Conservation (phyloP, 176 grass and related monocot genomes). For the Pontederia paniculata region DNA sequence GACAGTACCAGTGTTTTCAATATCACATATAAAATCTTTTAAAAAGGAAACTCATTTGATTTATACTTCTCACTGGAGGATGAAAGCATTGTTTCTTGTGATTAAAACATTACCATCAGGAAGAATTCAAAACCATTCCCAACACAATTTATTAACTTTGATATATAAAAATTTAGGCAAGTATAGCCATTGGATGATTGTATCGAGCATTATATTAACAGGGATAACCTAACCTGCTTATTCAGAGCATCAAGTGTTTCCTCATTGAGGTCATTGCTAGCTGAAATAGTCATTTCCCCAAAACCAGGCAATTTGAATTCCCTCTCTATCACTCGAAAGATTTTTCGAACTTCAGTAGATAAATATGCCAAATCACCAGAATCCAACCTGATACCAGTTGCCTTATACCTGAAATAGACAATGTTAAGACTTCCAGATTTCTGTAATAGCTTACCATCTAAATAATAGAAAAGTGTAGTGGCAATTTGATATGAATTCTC, state of each 20-base stretch:
- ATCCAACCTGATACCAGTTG: slow-evolving; percentile 94
- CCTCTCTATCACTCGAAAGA: slow-evolving; percentile 55
- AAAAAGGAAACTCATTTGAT: too few relatives aligned
- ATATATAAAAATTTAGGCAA: too few relatives aligned
- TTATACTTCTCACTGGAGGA: too few relatives aligned
- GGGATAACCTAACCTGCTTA: slow-evolving; percentile 57
- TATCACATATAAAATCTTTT: too few relatives aligned
- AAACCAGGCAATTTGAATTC: slow-evolving; percentile 61
- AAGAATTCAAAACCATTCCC: too few relatives aligned
- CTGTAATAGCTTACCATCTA: background rate
- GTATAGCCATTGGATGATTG: too few relatives aligned
- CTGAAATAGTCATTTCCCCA: slow-evolving; percentile 72
- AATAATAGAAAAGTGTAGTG: too few relatives aligned
- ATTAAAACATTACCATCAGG: too few relatives aligned
- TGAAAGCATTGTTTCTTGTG: too few relatives aligned
- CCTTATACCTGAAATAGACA: slow-evolving; percentile 61
- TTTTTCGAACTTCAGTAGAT: slow-evolving; percentile 71
- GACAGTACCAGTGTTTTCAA: too few relatives aligned
- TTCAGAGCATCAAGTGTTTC: slow-evolving; percentile 98
- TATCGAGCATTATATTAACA: background rate
- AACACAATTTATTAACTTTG: too few relatives aligned
- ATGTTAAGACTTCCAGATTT: slow-evolving; percentile 1
- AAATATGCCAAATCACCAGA: slow-evolving; percentile 97
- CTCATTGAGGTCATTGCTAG: slow-evolving; percentile 97
- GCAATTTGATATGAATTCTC: too few relatives aligned